Conservation (phyloP, 768 basidiomycete species). For the Austroboletus festivus region DNA sequence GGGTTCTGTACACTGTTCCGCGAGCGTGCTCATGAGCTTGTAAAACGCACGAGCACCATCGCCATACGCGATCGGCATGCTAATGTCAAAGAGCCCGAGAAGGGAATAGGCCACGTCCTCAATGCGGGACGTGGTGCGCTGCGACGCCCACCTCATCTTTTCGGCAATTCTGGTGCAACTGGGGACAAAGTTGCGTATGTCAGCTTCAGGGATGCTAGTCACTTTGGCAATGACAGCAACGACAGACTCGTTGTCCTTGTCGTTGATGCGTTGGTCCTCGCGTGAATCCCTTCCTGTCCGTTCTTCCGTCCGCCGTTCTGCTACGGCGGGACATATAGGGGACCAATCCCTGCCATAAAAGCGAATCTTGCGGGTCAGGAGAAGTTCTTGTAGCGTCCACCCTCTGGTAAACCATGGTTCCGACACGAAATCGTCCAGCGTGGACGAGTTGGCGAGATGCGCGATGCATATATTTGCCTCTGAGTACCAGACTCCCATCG, state of each 20-base stretch:
- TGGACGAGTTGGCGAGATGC: conserved; percentile 20
- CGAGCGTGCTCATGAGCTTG: conserved; percentile 18
- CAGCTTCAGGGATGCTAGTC: conserved; percentile 20
- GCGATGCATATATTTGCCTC: conserved; percentile 23
- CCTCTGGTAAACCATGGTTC: conserved; percentile 25
- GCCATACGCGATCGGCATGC: conserved; percentile 22
- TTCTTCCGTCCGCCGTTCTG: conserved; percentile 19
- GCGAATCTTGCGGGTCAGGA: conserved; percentile 21
- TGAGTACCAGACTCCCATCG: conserved; percentile 23
- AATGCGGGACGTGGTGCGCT: conserved; percentile 19
- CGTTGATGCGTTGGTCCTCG: conserved; percentile 20
- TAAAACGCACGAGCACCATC: conserved; percentile 22
- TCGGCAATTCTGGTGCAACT: conserved; percentile 17
- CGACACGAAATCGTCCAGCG: conserved; percentile 19
- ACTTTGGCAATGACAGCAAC: conserved; percentile 13
- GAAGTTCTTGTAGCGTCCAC: conserved; percentile 25
- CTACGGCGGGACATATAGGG: conserved; percentile 14
- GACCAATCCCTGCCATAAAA: conserved; percentile 25
- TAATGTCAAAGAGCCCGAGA: conserved; percentile 22
- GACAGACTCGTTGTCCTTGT: conserved; percentile 20
- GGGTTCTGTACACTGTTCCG: conserved; percentile 15
- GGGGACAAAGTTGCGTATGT: conserved; percentile 21
- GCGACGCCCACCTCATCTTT: conserved; percentile 26
- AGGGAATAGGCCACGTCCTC: conserved; percentile 27
- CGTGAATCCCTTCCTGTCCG: conserved; percentile 2